Base-by-base conservation (phyloP, 164 flowering plant genomes). In the Tetracentron sinense region DNA sequence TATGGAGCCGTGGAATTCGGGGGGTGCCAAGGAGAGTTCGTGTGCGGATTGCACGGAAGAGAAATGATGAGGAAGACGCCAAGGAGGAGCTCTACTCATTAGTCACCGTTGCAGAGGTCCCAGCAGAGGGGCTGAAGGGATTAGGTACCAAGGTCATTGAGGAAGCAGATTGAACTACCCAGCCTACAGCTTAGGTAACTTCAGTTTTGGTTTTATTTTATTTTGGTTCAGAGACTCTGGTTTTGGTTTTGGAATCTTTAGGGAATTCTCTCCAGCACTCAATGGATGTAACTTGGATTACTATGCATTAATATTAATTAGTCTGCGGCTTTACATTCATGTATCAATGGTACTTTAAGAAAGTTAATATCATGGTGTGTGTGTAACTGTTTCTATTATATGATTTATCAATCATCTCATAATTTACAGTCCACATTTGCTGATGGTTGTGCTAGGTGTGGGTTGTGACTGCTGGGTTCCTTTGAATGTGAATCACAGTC, bases 61-160 rank as follows among this genome's bases (percentile, higher is more conserved):
- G 85, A 64, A 81, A 79, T 42, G 82, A 81, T 27, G 81, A 81
- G 23, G 85, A 81, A 72, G 82, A 81, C 67, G 82, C 85, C 11
- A 81, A 81, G 65, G 85, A 81, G 51, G 85, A 81, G 71, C 76
- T 81, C 35, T 81, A 74, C 65, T 81, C 85, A 4, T 59, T 81
- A 25, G 85, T 81, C 35, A 77, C 81, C 19, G 85, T 79, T n/a
- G 74, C 82, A n/a, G 85, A 79, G 54, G 25, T 68, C 38, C 81
- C 85, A 19, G 54, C 81, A 4, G 81, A 79, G 54, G 85, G 82
- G 15, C 44, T 79, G 4, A 81, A 61, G 25, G 85, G 85, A 1
- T 54, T 81, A 66, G 77, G 79, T 7, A 82, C 85, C 47, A 79
- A 78, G 75, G 72, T 75, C 46, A 72, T 79, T 27, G 78, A 79